Conservation (phyloP, 2,329 filamentous ascomycete species). For the Colletotrichum sp. region DNA sequence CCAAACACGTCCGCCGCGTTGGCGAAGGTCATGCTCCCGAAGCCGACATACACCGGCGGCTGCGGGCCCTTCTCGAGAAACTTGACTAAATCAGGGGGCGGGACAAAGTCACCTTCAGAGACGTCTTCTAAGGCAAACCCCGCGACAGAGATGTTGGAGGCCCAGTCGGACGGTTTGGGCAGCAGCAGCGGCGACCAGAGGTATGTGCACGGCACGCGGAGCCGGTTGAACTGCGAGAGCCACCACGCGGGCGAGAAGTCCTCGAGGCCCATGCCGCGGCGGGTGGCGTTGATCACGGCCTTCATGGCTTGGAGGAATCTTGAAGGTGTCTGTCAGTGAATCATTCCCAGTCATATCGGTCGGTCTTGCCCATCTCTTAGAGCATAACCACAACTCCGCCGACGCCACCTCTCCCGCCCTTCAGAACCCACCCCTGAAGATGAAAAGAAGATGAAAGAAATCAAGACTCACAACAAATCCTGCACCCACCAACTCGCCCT, state of each 20-base stretch:
- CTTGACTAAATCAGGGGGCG: slow-evolving; percentile 38
- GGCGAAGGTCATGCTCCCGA: slow-evolving; percentile 34
- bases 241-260: slow-evolving; percentile 53
- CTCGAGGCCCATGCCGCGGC: slow-evolving; percentile 47
- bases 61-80: slow-evolving; percentile 31
- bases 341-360: accelerated
- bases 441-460: neutral
- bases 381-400: accelerated
- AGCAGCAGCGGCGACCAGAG: slow-evolving; percentile 48
- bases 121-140: slow-evolving; percentile 60
- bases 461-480: slow-evolving; percentile 7
- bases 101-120: slow-evolving; percentile 43
- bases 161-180: slow-evolving; percentile 59
- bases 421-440: neutral
- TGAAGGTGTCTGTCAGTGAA: neutral
- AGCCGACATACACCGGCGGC: slow-evolving; percentile 36
- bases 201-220: slow-evolving; percentile 53
- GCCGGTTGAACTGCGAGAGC: slow-evolving; percentile 48
- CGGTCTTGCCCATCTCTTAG: neutral
- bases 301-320: slow-evolving; percentile 16
- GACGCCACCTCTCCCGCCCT: neutral
- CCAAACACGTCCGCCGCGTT: neutral
- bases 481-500: slow-evolving; percentile 1
- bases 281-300: slow-evolving; percentile 49
- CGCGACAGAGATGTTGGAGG: slow-evolving; percentile 55